These are phyloP conservation scores for Setomelanomma holmii DNA, from an alignment of 2,329 filamentous ascomycete species.

Conservation along the genomic window DNA sequence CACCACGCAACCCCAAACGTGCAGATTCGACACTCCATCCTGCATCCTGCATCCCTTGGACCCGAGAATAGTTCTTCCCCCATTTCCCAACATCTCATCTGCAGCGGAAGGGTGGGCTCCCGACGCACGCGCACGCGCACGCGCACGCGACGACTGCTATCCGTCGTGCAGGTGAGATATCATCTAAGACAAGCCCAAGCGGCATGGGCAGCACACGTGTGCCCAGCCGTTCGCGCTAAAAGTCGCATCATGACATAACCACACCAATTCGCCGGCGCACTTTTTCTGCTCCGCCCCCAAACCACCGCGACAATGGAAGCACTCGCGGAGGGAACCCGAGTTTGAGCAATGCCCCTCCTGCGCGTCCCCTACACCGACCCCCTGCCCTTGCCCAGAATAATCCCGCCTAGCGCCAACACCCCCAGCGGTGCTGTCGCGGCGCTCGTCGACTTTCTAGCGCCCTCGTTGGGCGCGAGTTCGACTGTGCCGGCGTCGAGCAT, in stretches of 20 bases:
- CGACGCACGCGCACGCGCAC: not conserved
- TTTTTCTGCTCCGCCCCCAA: not conserved
- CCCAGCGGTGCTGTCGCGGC: constrained; percentile 77
- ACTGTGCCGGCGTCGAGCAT: constrained; percentile 5
- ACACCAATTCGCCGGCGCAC: not conserved
- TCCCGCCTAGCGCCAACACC: constrained; percentile 75
- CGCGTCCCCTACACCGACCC: constrained; percentile 91
- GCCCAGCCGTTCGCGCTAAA: not conserved
- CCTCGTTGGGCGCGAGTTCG: constrained; percentile 1
- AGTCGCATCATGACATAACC: constrained; percentile 8
- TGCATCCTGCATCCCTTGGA: not conserved
- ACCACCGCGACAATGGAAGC: constrained; percentile 3
- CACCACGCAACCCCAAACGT: not conserved
- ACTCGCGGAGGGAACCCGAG: not conserved
- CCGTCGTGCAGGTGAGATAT: constrained; percentile 1
- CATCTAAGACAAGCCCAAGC: constrained; percentile 3
- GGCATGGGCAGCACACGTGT: no score
- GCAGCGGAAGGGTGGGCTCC: constrained; percentile 2
- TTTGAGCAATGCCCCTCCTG: constrained; percentile 69
- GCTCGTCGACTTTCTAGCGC: constrained; percentile 77
- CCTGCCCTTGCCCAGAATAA: constrained; percentile 75
- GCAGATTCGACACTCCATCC: not conserved
- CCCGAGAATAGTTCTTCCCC: constrained; percentile 17
- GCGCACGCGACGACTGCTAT: not conserved
- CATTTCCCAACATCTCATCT: not conserved